Evolutionary conservation across 495 filamentous ascomycete genomes (phyloP), one percentile per base, ranked within the genome.

Genomic region (Evansstolkia leycettana): DNA sequence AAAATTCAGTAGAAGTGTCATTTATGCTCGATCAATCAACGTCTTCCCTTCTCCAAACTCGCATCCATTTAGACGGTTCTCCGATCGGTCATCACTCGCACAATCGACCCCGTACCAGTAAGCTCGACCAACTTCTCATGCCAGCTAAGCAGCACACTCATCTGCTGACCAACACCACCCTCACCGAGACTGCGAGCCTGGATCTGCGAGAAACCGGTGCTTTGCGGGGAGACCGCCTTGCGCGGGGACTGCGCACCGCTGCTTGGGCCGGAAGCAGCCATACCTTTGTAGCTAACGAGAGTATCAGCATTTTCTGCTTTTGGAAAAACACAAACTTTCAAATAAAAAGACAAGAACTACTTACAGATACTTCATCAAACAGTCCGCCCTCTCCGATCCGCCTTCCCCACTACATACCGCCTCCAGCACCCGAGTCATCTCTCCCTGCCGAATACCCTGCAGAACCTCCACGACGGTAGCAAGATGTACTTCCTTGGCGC

Each of bases 41-140:
- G 35, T 31, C 45, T 33, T 33, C 8, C 8, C 14, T 11, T 19
- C 11, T n/a, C 5, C 10, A 15, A 29, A 5, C 10, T n/a, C 27
- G 13, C 5, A 29, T 5, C 27, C 4, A 29, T 38, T 12, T 46
- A 35, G 38, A 93, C 85, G 42, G 78, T 93, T 53, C 87, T 69
- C 57, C 84, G 78, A 67, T 95, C 88, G 16, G 83, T 84, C 86
- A 95, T 93, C 34, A 82, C 78, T 43, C 88, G 68, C 42, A 85
- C 79, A 62, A 95, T 89, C 56, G 80, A 78, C 12, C 87, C 88
- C 46, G 81, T 68, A 25, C 88, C 88, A 13, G 84, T 78, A 46
- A 95, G 73, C 47, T 94, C 87, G 2, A 94, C 85, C 30, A 92
- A 64, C 70, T 92, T 94, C 70, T 95, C 87, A 50, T 94, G 87